Base-by-base conservation (phyloP, 164 flowering plant species). In the Platanus orientalis region DNA sequence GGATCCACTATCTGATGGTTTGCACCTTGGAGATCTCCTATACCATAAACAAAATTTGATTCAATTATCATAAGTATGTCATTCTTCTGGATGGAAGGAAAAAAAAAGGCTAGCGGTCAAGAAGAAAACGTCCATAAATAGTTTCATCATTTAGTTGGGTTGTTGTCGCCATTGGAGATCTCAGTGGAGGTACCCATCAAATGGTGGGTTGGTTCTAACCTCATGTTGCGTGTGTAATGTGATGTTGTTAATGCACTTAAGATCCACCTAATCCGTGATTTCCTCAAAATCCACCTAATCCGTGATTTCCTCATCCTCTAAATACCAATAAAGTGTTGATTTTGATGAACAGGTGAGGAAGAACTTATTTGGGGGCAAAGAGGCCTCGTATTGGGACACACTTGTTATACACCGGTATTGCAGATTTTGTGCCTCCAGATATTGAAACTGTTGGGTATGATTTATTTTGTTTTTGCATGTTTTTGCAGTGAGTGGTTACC, bases 401-500 rank as follows among this genome's bases (percentile, higher is more conserved):
- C 97, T 49, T 94, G 99, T 69, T 94, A n/a, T 94, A 94, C 73
- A 91, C 97, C 23, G 97, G 97, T n/a, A 87, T 94, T 54, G 95
- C 96, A 64, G 97, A 91, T 83, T 94, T 89, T 76, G 83, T 87
- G 54, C 99, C 99, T 48, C 84, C 90, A 60, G 97, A 94, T 73
- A 87, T 94, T 70, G 89, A 91, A 52, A 62, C 86, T 59, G 93
- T 94, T 30, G 99, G 99, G 99, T 93, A 86, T 59, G 79, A 40
- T 51, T 20, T 54, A 48, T 45, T 36, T 45, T n/a, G n/a, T n/a
- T n/a, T n/a, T n/a, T n/a, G n/a, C n/a, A n/a, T 28, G 9, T 19
- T 61, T 21, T 28, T 42, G 57, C 7, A 4, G 69, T 67, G 25
- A 6, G 9, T 51, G 2, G 11, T 24, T 5, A 16, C 20, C 23